A percentile compares a stretch with the other conserved stretches of the same genome.
phyloP scores from a whole-genome alignment of 2,329 filamentous ascomycete species.

The Lasiodiplodia citricola region DNA sequence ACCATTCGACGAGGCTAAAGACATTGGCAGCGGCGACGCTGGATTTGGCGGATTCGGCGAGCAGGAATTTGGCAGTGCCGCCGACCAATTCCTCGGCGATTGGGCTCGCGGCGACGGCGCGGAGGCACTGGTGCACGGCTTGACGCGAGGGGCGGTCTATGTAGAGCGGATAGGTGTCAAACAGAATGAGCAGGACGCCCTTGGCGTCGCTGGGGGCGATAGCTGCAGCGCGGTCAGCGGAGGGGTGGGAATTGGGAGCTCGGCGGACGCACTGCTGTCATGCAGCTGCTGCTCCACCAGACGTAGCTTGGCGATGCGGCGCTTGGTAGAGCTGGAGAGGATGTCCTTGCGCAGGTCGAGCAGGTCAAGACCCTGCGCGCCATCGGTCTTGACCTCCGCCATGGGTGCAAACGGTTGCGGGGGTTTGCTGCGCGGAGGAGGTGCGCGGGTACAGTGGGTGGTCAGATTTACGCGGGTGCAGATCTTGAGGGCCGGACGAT shows the following conservation, averaged over 20 bases:
- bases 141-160: constrained; percentile 82
- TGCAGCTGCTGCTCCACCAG: constrained; percentile 50
- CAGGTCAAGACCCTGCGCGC: constrained; percentile 39
- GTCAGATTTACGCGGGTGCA: constrained; percentile 25
- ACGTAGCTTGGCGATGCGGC: constrained; percentile 51
- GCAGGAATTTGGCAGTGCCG: constrained; percentile 69
- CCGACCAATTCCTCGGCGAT: constrained; percentile 64
- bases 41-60: constrained; percentile 74
- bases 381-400: constrained; percentile 44
- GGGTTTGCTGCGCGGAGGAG: constrained; percentile 6
- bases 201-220: constrained; percentile 52
- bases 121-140: constrained; percentile 81
- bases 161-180: constrained; percentile 87
- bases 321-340: constrained; percentile 56
- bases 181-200: constrained; percentile 72
- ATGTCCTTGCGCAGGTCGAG: constrained; percentile 47
- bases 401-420: constrained; percentile 31
- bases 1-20: constrained; percentile 92
- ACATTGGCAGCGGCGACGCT: constrained; percentile 80
- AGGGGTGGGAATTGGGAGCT: constrained; percentile 47
- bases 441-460: constrained; percentile 12
- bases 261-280: constrained; percentile 47
- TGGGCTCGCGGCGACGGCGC: constrained; percentile 65
- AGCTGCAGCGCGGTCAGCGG: constrained; percentile 34
- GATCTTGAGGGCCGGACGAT: constrained; percentile 20